Conservation (phyloP, 495 filamentous ascomycete species). For the Hypoxylon trugodes region DNA sequence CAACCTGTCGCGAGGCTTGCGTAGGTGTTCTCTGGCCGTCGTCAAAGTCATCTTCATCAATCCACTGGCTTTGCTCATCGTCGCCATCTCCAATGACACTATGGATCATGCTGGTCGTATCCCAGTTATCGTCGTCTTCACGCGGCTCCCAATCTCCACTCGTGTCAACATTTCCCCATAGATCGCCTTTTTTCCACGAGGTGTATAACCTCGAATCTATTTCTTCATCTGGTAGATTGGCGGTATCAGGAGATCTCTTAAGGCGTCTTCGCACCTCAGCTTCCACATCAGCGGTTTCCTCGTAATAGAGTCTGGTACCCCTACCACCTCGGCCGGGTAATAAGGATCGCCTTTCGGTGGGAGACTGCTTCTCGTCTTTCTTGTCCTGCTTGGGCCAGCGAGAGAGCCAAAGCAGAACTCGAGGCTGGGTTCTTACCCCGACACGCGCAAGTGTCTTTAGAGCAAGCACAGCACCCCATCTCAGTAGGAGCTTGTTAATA, state of each 20-base stretch:
- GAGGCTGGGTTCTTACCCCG: conserved; percentile 69
- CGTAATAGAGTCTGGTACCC: conserved; percentile 30
- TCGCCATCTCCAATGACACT: conserved; percentile 43
- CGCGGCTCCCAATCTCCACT: conserved; percentile 70
- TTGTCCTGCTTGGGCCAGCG: conserved; percentile 50
- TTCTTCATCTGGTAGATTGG: conserved; percentile 61
- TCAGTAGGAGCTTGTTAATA: conserved; percentile 71
- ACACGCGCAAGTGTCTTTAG: conserved; percentile 64
- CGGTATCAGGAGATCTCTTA: conserved; percentile 35
- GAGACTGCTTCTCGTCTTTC: conserved; percentile 34
- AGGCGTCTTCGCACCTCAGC: conserved; percentile 70
- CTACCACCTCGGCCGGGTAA: conserved; percentile 8
- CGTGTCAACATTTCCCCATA: conserved; percentile 81
- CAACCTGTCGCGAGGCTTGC: conserved; percentile 46
- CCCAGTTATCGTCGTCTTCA: conserved; percentile 64
- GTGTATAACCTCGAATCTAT: conserved; percentile 77
- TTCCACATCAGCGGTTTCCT: conserved; percentile 64
- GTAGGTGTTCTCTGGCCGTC: conserved; percentile 83
- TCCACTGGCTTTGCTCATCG: conserved; percentile 49
- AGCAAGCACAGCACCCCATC: conserved; percentile 64
- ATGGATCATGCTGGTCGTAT: conserved; percentile 50
- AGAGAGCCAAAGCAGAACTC: conserved; percentile 66
- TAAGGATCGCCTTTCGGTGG: conserved; percentile 13
- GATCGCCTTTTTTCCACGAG: conserved; percentile 82
- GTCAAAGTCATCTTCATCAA: conserved; percentile 44